Percentiles rank a stretch among this genome's conserved stretches.
Conservation (phyloP, 2,329 filamentous ascomycete species). For the Mycosphaerella arachidis region DNA sequence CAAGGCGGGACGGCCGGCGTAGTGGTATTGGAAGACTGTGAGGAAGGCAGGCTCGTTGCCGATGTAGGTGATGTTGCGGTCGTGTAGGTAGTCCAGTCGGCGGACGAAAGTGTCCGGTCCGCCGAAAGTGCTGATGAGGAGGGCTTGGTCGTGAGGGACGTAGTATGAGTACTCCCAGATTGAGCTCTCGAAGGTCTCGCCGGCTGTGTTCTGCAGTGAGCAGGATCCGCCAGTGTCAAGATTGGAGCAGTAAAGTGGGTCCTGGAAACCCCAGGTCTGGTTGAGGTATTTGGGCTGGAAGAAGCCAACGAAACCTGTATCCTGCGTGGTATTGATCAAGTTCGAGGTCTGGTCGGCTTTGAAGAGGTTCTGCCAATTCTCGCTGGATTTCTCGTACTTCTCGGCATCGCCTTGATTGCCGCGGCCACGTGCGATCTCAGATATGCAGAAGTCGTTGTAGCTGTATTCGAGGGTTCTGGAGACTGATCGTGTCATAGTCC, state of each 20-base stretch:
- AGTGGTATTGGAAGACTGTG: slow-evolving; percentile 39
- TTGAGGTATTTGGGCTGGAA: slow-evolving; percentile 56
- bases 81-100: slow-evolving; percentile 59
- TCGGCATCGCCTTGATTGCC: slow-evolving; percentile 37
- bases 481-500: slow-evolving; percentile 50
- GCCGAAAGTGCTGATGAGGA: slow-evolving; percentile 51
- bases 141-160: slow-evolving; percentile 57
- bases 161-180: slow-evolving; percentile 67
- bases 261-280: slow-evolving; percentile 54
- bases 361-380: slow-evolving; percentile 65
- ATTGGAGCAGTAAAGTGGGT: slow-evolving; percentile 40
- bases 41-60: slow-evolving; percentile 58
- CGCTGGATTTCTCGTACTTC: slow-evolving; percentile 50
- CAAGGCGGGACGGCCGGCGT: slow-evolving; percentile 37
- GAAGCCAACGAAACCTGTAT: slow-evolving; percentile 62
- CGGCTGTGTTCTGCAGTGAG: slow-evolving; percentile 47
- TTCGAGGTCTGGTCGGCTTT: slow-evolving; percentile 56
- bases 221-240: slow-evolving; percentile 34
- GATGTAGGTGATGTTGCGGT: slow-evolving; percentile 50
- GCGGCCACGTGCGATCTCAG: slow-evolving; percentile 40
- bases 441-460: slow-evolving; percentile 44
- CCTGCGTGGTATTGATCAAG: slow-evolving; percentile 31
- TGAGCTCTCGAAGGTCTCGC: slow-evolving; percentile 67
- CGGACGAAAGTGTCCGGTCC: slow-evolving; percentile 52
- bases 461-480: slow-evolving; percentile 48